Percentiles rank a stretch among this genome's conserved stretches.
Conservation (phyloP, 192 early-diverging fungal genomes). For the Mortierella claussenii region DNA sequence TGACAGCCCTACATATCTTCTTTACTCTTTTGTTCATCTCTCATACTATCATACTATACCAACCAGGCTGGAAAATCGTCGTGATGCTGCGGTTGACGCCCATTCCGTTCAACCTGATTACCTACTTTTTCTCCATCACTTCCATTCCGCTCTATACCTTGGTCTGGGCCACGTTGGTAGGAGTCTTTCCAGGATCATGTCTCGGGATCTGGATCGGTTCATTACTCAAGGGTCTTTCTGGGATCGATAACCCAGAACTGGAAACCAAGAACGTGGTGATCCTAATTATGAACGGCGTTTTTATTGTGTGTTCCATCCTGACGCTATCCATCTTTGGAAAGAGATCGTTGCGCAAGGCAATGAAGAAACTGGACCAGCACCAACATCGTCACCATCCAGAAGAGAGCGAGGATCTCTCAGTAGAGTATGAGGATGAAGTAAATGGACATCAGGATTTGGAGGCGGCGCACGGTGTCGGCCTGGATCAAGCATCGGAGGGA, state of each 20-base stretch:
- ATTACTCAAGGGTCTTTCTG: conserved; percentile 53
- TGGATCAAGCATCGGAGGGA: too few relatives aligned
- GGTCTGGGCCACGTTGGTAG: conserved; percentile 49
- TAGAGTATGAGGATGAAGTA: not conserved
- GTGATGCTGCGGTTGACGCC: conserved; percentile 57
- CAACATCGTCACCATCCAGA: conserved; percentile 1
- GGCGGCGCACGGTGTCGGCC: too few relatives aligned
- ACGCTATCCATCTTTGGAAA: conserved; percentile 57
- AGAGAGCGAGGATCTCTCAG: too few relatives aligned
- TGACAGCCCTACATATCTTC: too few relatives aligned
- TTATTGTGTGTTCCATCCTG: conserved; percentile 54
- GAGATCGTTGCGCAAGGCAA: conserved; percentile 54
- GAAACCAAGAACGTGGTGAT: conserved; percentile 55
- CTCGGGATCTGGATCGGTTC: conserved; percentile 60
- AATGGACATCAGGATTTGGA: not conserved
- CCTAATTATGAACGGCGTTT: conserved; percentile 53
- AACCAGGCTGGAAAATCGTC: conserved; percentile 58
- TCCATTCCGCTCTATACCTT: conserved; percentile 49
- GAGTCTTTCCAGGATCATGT: conserved; percentile 56
- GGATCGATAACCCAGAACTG: conserved; percentile 55
- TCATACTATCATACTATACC: not conserved
- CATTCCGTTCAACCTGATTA: conserved; percentile 58
- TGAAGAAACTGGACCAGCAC: conserved; percentile 44
- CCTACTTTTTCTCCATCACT: conserved; percentile 58
- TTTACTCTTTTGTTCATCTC: too few relatives aligned